phyloP scores from a whole-genome alignment of 2,329 filamentous ascomycete genomes.

The Aspergillus pseudoglaucus region DNA sequence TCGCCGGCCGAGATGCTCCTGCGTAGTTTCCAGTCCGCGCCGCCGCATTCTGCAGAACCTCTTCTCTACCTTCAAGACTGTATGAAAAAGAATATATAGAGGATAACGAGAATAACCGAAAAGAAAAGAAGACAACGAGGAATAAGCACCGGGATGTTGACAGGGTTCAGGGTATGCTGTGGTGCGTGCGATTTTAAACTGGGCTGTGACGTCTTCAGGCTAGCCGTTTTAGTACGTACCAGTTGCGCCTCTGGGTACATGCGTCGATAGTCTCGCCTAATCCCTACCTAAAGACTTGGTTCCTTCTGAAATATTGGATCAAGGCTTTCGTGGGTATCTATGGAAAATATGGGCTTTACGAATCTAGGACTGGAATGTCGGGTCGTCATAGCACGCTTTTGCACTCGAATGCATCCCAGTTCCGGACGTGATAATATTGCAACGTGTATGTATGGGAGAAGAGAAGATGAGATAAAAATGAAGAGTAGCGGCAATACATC shows the following conservation, averaged over 20 bases:
- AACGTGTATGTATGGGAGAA: no score
- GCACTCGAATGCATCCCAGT: no score
- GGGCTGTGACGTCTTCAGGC: background rate
- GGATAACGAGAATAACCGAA: background rate
- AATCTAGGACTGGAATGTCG: no score
- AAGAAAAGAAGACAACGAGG: background rate
- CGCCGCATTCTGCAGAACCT: conserved; percentile 2
- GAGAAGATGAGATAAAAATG: background rate
- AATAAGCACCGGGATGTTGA: background rate
- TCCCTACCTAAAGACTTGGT: no score
- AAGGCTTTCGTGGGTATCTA: no score
- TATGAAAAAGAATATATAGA: background rate
- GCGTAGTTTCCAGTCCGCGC: conserved; percentile 10
- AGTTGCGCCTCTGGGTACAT: no score
- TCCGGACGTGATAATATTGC: no score
- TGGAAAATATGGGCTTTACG: no score
- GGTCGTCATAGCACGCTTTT: no score
- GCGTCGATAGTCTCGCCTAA: no score
- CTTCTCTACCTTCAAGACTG: background rate
- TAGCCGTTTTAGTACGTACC: background rate
- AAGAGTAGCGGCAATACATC: background rate
- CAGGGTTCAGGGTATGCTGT: background rate
- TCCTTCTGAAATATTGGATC: no score
- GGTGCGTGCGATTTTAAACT: background rate
- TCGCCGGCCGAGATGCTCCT: background rate